These are phyloP conservation scores for Rhizophagus clarus DNA, from an alignment of 192 early-diverging fungal genomes.

Conservation along the genomic window DNA sequence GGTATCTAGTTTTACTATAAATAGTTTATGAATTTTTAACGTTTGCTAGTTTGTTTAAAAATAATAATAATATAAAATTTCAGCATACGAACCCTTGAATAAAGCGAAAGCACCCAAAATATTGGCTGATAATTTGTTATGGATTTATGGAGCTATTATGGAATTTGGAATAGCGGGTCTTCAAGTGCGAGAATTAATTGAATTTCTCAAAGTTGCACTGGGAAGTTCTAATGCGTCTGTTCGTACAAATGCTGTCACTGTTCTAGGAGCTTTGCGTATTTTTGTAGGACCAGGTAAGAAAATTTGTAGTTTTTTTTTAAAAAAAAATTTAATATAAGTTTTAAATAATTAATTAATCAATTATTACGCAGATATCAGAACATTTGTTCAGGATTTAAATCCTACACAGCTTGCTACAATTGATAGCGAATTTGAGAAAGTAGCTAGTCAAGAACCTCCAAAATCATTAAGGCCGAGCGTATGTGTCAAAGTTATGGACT, in stretches of 20 bases:
- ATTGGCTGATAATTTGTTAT: constrained; percentile 81
- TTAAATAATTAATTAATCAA: background rate
- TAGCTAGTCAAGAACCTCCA: constrained; percentile 68
- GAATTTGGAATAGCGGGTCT: constrained; percentile 91
- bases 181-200: constrained; percentile 75
- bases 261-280: constrained; percentile 80
- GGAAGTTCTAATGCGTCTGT: constrained; percentile 85
- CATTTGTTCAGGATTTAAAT: constrained; percentile 86
- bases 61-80: too few species aligned
- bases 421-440: constrained; percentile 93
- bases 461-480: constrained; percentile 56
- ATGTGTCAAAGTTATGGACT: background rate
- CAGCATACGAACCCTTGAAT: constrained; percentile 72
- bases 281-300: constrained; percentile 76
- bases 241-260: constrained; percentile 74
- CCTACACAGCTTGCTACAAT: constrained; percentile 78
- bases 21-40: background rate
- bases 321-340: too few species aligned
- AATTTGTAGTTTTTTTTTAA: background rate
- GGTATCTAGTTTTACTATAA: constrained; percentile 20
- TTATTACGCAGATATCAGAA: constrained; percentile 64
- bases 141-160: constrained; percentile 82
- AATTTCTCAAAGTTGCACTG: constrained; percentile 80
- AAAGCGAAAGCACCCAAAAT: constrained; percentile 90
- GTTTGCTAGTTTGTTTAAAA: background rate